Conservation (phyloP, 1,139 yeast genomes). For the Protomyces lactucae-debilis region DNA sequence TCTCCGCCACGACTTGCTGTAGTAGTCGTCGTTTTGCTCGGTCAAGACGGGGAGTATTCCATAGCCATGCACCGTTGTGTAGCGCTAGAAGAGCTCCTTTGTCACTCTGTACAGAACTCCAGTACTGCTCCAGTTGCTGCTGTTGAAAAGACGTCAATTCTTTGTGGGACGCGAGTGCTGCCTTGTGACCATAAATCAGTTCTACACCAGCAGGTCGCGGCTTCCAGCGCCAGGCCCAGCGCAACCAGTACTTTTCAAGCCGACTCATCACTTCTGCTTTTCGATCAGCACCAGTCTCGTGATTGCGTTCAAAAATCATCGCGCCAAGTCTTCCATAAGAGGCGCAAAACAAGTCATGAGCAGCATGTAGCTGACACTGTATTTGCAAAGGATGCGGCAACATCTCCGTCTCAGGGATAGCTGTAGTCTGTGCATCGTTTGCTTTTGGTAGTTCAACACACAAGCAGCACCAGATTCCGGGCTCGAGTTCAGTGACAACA, state of each 20-base stretch:
- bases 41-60: background rate
- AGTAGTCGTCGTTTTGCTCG: background rate
- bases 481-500: slow-evolving; percentile 31
- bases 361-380: background rate
- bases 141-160: background rate
- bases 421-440: background rate
- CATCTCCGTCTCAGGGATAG: background rate
- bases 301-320: background rate
- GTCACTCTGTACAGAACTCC: background rate
- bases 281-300: background rate
- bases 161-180: background rate
- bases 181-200: background rate
- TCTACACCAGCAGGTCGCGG: background rate
- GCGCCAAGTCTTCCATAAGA: background rate
- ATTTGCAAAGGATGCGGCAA: slow-evolving; percentile 1
- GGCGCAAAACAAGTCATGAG: slow-evolving; percentile 2
- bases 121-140: background rate
- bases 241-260: background rate
- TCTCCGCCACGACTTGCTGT: background rate
- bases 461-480: slow-evolving; percentile 32
- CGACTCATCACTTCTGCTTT: background rate
- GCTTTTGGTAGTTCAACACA: slow-evolving; percentile 27
- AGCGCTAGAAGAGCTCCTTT: background rate
- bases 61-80: background rate
- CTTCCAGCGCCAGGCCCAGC: background rate